Evolutionary conservation across 1,284 basidiomycete species (phyloP), one percentile per base, ranked within the genome.

Genomic region (Ceratobasidium sp.): DNA sequence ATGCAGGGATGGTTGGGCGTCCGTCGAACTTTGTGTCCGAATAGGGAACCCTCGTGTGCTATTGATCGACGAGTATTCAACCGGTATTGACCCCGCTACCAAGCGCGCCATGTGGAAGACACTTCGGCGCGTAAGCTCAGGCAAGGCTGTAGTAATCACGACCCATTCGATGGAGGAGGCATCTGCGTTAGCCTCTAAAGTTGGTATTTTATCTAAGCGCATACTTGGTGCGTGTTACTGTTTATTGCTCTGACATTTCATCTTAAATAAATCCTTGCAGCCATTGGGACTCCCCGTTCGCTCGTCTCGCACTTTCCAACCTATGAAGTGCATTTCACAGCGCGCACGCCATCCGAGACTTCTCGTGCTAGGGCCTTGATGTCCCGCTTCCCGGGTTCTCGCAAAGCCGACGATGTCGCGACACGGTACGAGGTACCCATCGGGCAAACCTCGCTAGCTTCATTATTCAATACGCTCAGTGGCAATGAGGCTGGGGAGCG

Each of bases 161-260:
- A 83, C 83, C 89, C 93, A 94, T 83, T 93, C 92, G 0, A 94
- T 94, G 93, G 93, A 94, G 83, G 93, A 95, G 83, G 93, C 93
- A 0, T 92, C 93, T 8, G 92, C 92, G 0, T 86, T 94, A 1
- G 91, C 93, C 0, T 91, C 87, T 80, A 90, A 90, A 81, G 93
- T 94, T 35, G 92, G 92, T 2, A 93, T 94, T 78, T 84, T 94
- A 27, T 90, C 92, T 4, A 90, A 89, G 78, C 88, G 87, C 73
- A 87, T 94, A 86, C 87, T 94, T 3, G 91, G 91, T 90, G n/a
- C n/a, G n/a, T n/a, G n/a, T n/a, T n/a, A n/a, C n/a, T n/a, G n/a
- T n/a, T n/a, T n/a, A n/a, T n/a, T n/a, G n/a, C n/a, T n/a, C n/a
- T n/a, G n/a, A n/a, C n/a, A n/a, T n/a, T n/a, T n/a, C n/a, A n/a